A percentile compares a stretch with the other conserved stretches of the same genome.
Conservation (phyloP, 2,329 filamentous ascomycete species). For the Helminthosporium solani region DNA sequence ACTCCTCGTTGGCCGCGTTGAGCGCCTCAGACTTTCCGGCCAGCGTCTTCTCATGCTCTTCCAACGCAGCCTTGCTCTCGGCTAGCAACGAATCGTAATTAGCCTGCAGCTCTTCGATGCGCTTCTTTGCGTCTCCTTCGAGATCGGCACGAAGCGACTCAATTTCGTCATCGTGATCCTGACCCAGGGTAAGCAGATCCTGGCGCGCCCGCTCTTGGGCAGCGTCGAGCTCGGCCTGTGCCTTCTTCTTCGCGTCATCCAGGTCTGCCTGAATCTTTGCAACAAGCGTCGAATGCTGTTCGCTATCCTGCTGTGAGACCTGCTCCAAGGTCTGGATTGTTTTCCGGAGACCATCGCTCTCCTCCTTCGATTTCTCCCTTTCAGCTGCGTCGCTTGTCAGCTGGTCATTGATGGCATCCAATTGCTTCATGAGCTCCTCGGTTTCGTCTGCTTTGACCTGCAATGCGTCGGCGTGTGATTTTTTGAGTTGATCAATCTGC, state of each 20-base stretch:
- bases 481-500: slow-evolving; percentile 34
- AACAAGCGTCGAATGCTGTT: slow-evolving; percentile 27
- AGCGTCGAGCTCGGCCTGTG: slow-evolving; percentile 28
- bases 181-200: slow-evolving; percentile 30
- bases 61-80: slow-evolving; percentile 27
- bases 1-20: slow-evolving; percentile 20
- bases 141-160: slow-evolving; percentile 38
- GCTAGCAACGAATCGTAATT: slow-evolving; percentile 32
- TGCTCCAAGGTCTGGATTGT: slow-evolving; percentile 38
- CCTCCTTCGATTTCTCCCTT: slow-evolving; percentile 28
- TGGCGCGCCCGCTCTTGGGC: slow-evolving; percentile 29
- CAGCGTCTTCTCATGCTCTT: slow-evolving; percentile 26
- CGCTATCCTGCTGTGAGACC: slow-evolving; percentile 26
- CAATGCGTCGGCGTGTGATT: slow-evolving; percentile 32
- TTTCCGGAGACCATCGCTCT: slow-evolving; percentile 30
- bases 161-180: slow-evolving; percentile 38
- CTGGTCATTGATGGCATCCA: slow-evolving; percentile 39
- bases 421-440: slow-evolving; percentile 34
- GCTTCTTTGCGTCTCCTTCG: slow-evolving; percentile 39
- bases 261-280: slow-evolving; percentile 28
- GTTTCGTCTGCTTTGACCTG: slow-evolving; percentile 32
- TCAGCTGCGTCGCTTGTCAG: slow-evolving; percentile 31
- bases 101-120: slow-evolving; percentile 33
- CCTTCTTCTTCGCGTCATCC: slow-evolving; percentile 27
- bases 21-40: slow-evolving; percentile 23